Conservation (phyloP, 108 stramenopile genomes). For the Nitzschia putrida region DNA sequence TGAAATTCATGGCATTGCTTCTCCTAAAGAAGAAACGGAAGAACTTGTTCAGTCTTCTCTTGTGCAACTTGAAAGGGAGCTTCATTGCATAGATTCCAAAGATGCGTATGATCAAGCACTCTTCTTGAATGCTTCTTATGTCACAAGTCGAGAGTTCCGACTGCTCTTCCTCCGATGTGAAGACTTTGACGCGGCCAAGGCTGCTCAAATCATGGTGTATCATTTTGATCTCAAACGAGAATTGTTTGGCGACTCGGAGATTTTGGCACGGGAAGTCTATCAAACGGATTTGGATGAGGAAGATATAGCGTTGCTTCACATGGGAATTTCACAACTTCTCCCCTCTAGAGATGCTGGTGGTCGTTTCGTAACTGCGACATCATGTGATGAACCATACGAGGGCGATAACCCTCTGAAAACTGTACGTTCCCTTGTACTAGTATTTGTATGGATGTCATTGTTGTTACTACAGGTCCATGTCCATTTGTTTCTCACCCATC, state of each 20-base stretch:
- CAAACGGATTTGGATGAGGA: slow-evolving; percentile 19
- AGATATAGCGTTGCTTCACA: background rate
- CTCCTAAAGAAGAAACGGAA: too few species aligned
- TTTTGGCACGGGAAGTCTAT: slow-evolving; percentile 9
- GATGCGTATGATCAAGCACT: slow-evolving; percentile 24
- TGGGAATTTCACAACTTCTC: background rate
- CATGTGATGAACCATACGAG: too few species aligned
- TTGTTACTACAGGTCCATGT: too few species aligned
- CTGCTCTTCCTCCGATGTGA: slow-evolving; percentile 38
- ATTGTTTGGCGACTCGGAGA: slow-evolving; percentile 28
- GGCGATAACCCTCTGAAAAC: too few species aligned
- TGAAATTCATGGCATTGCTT: too few species aligned
- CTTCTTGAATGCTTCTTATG: slow-evolving; percentile 25
- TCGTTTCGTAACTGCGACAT: background rate
- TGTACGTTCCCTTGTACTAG: too few species aligned
- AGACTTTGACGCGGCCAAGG: slow-evolving; percentile 15
- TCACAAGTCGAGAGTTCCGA: slow-evolving; percentile 16
- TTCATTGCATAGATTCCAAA: background rate
- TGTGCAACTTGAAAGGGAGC: too few species aligned
- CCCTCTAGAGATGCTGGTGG: background rate
- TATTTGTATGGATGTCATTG: too few species aligned
- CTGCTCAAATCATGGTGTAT: slow-evolving; percentile 22
- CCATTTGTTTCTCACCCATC: too few species aligned
- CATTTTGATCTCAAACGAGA: slow-evolving; percentile 33
- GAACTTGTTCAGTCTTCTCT: too few species aligned